Evolutionary conservation across 2,329 filamentous ascomycete species (phyloP), one percentile per base, ranked within the genome.

Genomic region (Sclerotinia minor): DNA sequence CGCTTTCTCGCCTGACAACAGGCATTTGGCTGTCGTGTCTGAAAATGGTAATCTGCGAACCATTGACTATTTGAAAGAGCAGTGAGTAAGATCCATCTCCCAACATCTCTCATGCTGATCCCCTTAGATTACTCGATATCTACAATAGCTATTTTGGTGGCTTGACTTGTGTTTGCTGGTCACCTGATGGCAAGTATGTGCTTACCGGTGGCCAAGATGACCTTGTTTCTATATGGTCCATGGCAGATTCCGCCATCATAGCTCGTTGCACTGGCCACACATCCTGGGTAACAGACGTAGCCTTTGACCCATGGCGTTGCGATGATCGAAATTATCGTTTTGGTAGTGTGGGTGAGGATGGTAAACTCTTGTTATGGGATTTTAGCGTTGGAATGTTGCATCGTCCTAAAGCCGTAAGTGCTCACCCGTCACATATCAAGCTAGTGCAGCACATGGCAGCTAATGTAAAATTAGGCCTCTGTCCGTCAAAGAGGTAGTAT

Each of bases 381-480:
- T 99, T 99, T 78, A 97, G 90, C 72, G 92, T 97, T 53, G 93
- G 93, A 73, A 98, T 98, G 94, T 83, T 99, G 74, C 92, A 96
- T 79, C 86, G 94, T 69, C 94, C 95, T 26, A 94, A 94, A 80
- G 89, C 87, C 73, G 91, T 93, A 81, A 76, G 90, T 85, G 26
- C 19, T 7, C 24, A 4, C n/a, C 47, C 58, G 49, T 63, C 32
- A 29, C 2, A 24, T n/a, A 17, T 29, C 64, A 77, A 63, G 45
- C 67, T 73, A 29, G 72, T 67, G 3, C 38, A 67, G 50, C 47
- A 63, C n/a, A 50, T 13, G 45, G 41, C 32, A 26, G 50, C 59
- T 63, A 59, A 59, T 26, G 4, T 26, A 47, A 29, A 32, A n/a
- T 2, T 68, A 85, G 82, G 80, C 82, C 57, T 86, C 84, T 15